These are phyloP conservation scores for Calonectria henricotiae DNA, from an alignment of 2,329 filamentous ascomycete species.

Conservation along the genomic window DNA sequence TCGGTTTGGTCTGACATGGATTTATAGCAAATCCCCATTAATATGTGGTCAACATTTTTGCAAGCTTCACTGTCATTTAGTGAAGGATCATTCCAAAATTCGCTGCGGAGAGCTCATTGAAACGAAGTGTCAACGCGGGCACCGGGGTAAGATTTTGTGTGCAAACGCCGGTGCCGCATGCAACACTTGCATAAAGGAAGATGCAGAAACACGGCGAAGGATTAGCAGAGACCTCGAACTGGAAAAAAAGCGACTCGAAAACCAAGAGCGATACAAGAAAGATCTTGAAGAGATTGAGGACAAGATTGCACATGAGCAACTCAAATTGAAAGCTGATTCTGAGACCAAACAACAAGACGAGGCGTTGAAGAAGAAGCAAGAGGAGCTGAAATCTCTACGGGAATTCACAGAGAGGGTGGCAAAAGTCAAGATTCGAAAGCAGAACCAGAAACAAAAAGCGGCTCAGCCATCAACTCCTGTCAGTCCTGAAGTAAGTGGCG, in stretches of 20 bases:
- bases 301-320: constrained; percentile 68
- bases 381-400: constrained; percentile 64
- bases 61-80: constrained; percentile 73
- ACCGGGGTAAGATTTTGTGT: constrained; percentile 68
- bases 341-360: constrained; percentile 65
- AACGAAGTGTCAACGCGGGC: constrained; percentile 68
- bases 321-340: constrained; percentile 60
- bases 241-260: constrained; percentile 64
- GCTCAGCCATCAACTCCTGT: not conserved
- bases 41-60: constrained; percentile 75
- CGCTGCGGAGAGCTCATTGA: constrained; percentile 58
- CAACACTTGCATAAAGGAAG: constrained; percentile 68
- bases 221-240: constrained; percentile 66
- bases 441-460: not conserved
- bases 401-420: constrained; percentile 49
- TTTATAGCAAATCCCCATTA: constrained; percentile 65
- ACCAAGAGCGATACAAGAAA: constrained; percentile 63
- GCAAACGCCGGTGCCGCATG: constrained; percentile 62
- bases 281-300: constrained; percentile 68
- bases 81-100: constrained; percentile 71
- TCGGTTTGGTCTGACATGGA: not conserved
- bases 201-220: constrained; percentile 62
- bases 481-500: not conserved
- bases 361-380: constrained; percentile 63
- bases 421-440: constrained; percentile 36